A percentile compares a stretch with the other conserved stretches of the same genome.
These are phyloP conservation scores for Hypericum androsaemum DNA, from an alignment of 345 rosid genomes.

Conservation along the genomic window DNA sequence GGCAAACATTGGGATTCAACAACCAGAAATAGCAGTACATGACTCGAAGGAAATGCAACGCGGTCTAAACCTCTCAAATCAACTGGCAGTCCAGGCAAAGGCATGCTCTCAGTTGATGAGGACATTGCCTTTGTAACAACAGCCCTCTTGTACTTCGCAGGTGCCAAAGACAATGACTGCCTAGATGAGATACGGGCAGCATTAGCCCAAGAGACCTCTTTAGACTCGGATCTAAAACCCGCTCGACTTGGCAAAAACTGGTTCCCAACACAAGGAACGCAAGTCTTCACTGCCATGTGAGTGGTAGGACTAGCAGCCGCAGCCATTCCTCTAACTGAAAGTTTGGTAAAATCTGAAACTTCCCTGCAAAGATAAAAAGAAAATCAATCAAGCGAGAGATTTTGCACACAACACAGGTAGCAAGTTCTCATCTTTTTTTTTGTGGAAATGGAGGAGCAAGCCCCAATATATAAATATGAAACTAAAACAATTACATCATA, in stretches of 20 bases:
- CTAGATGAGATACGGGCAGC: conserved; percentile 27
- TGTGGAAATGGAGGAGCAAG: no score
- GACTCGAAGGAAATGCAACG: not conserved
- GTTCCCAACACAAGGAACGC: conserved; percentile 20
- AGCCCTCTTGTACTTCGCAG: conserved; percentile 14
- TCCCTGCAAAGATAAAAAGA: no score
- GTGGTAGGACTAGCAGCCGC: conserved; percentile 23
- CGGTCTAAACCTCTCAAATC: conserved; percentile 38
- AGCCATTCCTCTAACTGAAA: conserved; percentile 23
- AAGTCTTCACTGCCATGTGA: conserved; percentile 29
- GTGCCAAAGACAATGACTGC: conserved; percentile 15
- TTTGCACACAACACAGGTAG: no score
- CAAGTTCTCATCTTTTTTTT: no score
- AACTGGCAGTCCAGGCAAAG: conserved; percentile 42
- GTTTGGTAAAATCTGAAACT: no score
- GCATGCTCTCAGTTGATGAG: conserved; percentile 17
- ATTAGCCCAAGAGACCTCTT: conserved; percentile 27
- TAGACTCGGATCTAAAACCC: conserved; percentile 12
- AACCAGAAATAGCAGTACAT: not conserved
- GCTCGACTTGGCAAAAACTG: conserved; percentile 9
- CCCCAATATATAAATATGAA: no score
- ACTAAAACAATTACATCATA: no score
- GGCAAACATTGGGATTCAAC: not conserved
- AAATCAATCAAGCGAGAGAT: no score
- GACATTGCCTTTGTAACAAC: conserved; percentile 29